A percentile compares a stretch with the other conserved stretches of the same genome.
These are phyloP conservation scores for Globisporangium orthogonon DNA, from an alignment of 352 stramenopile genomes.

Conservation along the genomic window DNA sequence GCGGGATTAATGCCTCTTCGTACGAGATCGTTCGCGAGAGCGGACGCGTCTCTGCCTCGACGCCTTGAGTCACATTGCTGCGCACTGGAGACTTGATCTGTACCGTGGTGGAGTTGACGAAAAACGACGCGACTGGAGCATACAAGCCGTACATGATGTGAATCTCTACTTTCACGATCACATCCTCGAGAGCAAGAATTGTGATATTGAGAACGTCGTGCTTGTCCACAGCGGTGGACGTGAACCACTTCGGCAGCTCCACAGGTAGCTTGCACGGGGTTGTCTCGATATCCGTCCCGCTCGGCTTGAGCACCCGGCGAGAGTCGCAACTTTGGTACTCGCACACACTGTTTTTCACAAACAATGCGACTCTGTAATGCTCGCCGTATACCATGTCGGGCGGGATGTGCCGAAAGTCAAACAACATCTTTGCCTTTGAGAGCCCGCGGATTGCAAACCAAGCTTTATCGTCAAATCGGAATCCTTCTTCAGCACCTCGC, in stretches of 20 bases:
- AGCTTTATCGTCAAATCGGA: conserved; percentile 71
- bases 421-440: conserved; percentile 90
- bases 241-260: conserved; percentile 89
- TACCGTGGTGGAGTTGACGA: conserved; percentile 89
- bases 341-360: conserved; percentile 91
- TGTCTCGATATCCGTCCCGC: conserved; percentile 73
- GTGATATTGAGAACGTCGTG: conserved; percentile 93
- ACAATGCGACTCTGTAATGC: conserved; percentile 95
- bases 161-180: conserved; percentile 93
- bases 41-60: conserved; percentile 48
- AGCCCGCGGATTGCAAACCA: conserved; percentile 92
- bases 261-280: conserved; percentile 90
- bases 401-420: conserved; percentile 93
- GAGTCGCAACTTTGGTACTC: conserved; percentile 81
- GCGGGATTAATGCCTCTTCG: conserved; percentile 60
- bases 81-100: conserved; percentile 66
- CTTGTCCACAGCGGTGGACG: conserved; percentile 87
- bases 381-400: conserved; percentile 90
- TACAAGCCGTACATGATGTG: conserved; percentile 95
- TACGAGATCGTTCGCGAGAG: conserved; percentile 84
- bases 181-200: conserved; percentile 92
- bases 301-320: conserved; percentile 41
- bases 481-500: conserved; percentile 65
- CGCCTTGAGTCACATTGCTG: conserved; percentile 68
- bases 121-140: conserved; percentile 77